Conservation (phyloP, 2,329 filamentous ascomycete genomes). For the Pyrenochaeta sp. region DNA sequence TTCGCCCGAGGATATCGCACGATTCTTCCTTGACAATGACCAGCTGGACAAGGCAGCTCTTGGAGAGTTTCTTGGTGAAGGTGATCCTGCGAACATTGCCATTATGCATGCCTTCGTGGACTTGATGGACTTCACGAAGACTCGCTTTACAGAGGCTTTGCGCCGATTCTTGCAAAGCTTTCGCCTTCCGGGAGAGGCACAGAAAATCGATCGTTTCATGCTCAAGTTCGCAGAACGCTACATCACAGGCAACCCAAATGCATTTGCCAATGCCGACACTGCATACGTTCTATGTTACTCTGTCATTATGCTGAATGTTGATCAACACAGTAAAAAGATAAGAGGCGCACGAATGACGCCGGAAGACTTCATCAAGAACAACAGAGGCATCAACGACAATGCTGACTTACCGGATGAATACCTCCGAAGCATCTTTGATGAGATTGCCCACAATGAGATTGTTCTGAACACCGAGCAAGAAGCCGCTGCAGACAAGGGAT, state of each 20-base stretch:
- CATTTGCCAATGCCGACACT: conserved; percentile 97
- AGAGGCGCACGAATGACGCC: conserved; percentile 86
- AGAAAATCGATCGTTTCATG: conserved; percentile 99
- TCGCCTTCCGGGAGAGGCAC: conserved; percentile 91
- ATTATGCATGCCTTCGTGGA: conserved; percentile 99
- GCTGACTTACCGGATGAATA: conserved; percentile 94
- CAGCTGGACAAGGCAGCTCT: conserved; percentile 89
- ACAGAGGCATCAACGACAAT: conserved; percentile 96
- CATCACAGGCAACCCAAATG: conserved; percentile 92
- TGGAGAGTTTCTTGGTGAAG: conserved; percentile 94
- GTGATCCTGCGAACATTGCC: conserved; percentile 89
- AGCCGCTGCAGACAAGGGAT: conserved; percentile 81
- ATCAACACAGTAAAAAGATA: conserved; percentile 90
- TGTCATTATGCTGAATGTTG: conserved; percentile 95
- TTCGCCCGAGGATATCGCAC: conserved; percentile 81
- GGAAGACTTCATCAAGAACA: conserved; percentile 99
- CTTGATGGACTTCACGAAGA: conserved; percentile 89
- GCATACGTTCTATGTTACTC: conserved; percentile 96
- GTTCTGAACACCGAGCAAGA: conserved; percentile 92
- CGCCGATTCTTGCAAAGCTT: conserved; percentile 94
- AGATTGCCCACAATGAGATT: conserved; percentile 91
- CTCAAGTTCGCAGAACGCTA: conserved; percentile 98
- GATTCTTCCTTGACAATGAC: conserved; percentile 82
- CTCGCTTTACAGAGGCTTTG: conserved; percentile 90
- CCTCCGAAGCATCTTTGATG: conserved; percentile 86